phyloP scores from a whole-genome alignment of 768 basidiomycete species.

The Lyophyllum decastes region DNA sequence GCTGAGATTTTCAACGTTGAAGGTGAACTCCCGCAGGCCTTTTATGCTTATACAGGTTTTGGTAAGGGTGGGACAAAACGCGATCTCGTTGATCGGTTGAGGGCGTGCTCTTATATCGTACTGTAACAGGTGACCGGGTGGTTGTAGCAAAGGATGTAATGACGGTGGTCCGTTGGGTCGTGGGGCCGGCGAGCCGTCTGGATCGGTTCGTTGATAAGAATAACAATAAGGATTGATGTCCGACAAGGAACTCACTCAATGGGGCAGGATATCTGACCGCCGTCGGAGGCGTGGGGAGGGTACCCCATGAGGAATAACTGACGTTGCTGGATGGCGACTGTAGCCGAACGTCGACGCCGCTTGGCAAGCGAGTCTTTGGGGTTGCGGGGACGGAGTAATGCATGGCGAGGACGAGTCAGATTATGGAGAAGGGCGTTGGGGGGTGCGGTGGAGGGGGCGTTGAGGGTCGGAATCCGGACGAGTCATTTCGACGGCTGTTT shows the following conservation, averaged over 20 bases:
- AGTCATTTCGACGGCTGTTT: not conserved
- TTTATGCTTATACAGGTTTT: constrained; percentile 1
- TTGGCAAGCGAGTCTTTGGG: not conserved
- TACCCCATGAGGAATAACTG: constrained; percentile 6
- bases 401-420: not conserved
- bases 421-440: not conserved
- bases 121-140: not conserved
- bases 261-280: not conserved
- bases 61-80: not conserved
- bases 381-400: not conserved
- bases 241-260: not conserved
- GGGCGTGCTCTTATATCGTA: constrained; percentile 1
- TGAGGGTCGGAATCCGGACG: not conserved
- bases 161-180: not conserved
- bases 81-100: not conserved
- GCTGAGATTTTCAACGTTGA: not conserved
- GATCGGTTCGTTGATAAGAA: not conserved
- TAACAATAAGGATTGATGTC: not conserved
- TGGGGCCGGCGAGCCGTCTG: not conserved
- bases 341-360: not conserved
- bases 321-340: not conserved
- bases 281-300: not conserved
- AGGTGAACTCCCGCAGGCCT: constrained; percentile 1
- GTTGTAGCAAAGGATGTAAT: not conserved
- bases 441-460: not conserved